Conservation (phyloP, 2,329 filamentous ascomycete genomes). For the Lecanicillium sp. region DNA sequence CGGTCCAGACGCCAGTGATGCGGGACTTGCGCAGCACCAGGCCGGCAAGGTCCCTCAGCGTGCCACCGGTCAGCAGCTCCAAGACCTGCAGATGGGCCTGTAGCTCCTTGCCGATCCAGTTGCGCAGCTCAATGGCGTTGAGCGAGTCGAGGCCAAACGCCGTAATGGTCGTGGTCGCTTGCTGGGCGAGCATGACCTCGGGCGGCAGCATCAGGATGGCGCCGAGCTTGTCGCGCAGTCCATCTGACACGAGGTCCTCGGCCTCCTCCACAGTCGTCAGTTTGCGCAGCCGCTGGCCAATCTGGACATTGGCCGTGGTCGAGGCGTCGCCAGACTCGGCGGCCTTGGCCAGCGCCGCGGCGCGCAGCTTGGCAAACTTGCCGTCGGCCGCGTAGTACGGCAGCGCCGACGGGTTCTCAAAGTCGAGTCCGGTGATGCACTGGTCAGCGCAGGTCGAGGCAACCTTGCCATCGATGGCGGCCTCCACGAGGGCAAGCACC, state of each 20-base stretch:
- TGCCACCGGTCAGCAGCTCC: constrained; percentile 42
- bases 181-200: constrained; percentile 14
- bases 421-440: constrained; percentile 46
- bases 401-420: constrained; percentile 31
- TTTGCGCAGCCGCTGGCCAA: constrained; percentile 12
- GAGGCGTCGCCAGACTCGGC: constrained; percentile 6
- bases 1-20: constrained; percentile 13
- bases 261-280: constrained; percentile 14
- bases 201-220: constrained; percentile 22
- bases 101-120: constrained; percentile 42
- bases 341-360: constrained; percentile 23
- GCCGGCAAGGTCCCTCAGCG: constrained; percentile 12
- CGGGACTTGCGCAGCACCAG: constrained; percentile 18
- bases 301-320: constrained; percentile 8
- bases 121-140: constrained; percentile 41
- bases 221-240: constrained; percentile 24
- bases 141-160: constrained; percentile 35
- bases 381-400: constrained; percentile 48
- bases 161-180: constrained; percentile 14
- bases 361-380: constrained; percentile 43
- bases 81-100: constrained; percentile 44
- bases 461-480: constrained; percentile 40
- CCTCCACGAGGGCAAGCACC: constrained; percentile 44
- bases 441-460: constrained; percentile 36
- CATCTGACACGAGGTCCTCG: constrained; percentile 15